Percentiles rank a stretch among this genome's conserved stretches.
These are phyloP conservation scores for Metschnikowia gelsemii DNA, from an alignment of 805 yeast species.

Conservation along the genomic window DNA sequence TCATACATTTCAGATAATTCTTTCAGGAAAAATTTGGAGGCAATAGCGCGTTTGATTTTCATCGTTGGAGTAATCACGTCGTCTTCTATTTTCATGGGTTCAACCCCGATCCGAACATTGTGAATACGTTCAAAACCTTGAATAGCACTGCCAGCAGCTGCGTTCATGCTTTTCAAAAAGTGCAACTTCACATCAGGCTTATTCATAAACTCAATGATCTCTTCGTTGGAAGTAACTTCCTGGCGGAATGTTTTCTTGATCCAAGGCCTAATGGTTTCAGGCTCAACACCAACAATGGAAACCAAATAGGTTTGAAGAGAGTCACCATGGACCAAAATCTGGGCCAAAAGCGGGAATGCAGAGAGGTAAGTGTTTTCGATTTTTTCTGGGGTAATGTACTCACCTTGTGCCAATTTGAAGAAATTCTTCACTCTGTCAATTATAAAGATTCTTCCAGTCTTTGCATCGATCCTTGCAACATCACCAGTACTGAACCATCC, in stretches of 20 bases:
- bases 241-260: slow-evolving; percentile 10
- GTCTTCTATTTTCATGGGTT: slow-evolving; percentile 61
- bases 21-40: slow-evolving; percentile 25
- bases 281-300: slow-evolving; percentile 62
- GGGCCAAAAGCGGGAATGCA: slow-evolving; percentile 48
- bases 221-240: slow-evolving; percentile 13
- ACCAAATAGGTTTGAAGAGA: slow-evolving; percentile 55
- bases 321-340: slow-evolving; percentile 65
- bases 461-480: slow-evolving; percentile 50
- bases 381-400: slow-evolving; percentile 22
- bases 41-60: slow-evolving; percentile 45
- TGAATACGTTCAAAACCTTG: slow-evolving; percentile 66
- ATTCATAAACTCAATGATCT: slow-evolving; percentile 28
- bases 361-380: slow-evolving; percentile 30
- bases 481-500: slow-evolving; percentile 34
- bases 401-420: slow-evolving; percentile 24
- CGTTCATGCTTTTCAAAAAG: slow-evolving; percentile 40
- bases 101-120: slow-evolving; percentile 51
- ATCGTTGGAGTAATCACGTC: slow-evolving; percentile 68
- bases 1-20: slow-evolving; percentile 14
- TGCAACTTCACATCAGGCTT: slow-evolving; percentile 30
- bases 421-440: slow-evolving; percentile 33
- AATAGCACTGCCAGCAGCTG: slow-evolving; percentile 33
- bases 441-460: slow-evolving; percentile 18
- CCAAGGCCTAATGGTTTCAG: slow-evolving; percentile 25